These are phyloP conservation scores for Polytrichum formosum DNA, from an alignment of 225 moss, liverwort and hornwort genomes.

Conservation along the genomic window DNA sequence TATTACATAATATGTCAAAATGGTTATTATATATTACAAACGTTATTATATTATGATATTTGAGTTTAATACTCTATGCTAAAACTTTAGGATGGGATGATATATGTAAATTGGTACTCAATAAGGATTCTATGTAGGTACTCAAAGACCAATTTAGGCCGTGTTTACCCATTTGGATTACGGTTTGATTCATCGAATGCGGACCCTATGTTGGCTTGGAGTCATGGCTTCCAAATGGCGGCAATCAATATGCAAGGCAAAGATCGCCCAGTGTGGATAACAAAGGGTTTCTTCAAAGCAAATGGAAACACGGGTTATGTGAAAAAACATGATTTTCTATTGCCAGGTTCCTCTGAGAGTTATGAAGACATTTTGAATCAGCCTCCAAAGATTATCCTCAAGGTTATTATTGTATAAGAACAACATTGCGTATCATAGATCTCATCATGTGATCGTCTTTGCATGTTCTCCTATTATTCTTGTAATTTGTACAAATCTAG, in stretches of 20 bases:
- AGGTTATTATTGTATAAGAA: conserved; percentile 17
- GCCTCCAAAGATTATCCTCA: conserved; percentile 32
- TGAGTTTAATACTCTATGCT: too few species aligned
- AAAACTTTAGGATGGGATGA: too few species aligned
- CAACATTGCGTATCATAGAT: not conserved
- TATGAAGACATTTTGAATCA: conserved; percentile 23
- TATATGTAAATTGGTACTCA: not conserved
- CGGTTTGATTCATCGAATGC: conserved; percentile 93
- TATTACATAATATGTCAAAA: too few species aligned
- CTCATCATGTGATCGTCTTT: not conserved
- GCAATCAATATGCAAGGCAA: conserved; percentile 90
- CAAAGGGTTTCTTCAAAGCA: conserved; percentile 54
- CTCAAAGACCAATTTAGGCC: conserved; percentile 63
- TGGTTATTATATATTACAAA: too few species aligned
- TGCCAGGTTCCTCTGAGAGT: conserved; percentile 24
- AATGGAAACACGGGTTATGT: conserved; percentile 75
- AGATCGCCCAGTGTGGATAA: conserved; percentile 80
- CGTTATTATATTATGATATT: too few species aligned
- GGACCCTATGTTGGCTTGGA: conserved; percentile 82
- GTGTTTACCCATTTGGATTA: conserved; percentile 89
- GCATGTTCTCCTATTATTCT: too few species aligned
- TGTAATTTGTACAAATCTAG: not conserved
- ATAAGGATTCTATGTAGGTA: not conserved
- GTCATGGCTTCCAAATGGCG: conserved; percentile 85
- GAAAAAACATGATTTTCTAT: conserved; percentile 65